A percentile compares a stretch with the other conserved stretches of the same genome.
Conservation (phyloP, 257 asterid genomes). For the Cinchona pubescens region DNA sequence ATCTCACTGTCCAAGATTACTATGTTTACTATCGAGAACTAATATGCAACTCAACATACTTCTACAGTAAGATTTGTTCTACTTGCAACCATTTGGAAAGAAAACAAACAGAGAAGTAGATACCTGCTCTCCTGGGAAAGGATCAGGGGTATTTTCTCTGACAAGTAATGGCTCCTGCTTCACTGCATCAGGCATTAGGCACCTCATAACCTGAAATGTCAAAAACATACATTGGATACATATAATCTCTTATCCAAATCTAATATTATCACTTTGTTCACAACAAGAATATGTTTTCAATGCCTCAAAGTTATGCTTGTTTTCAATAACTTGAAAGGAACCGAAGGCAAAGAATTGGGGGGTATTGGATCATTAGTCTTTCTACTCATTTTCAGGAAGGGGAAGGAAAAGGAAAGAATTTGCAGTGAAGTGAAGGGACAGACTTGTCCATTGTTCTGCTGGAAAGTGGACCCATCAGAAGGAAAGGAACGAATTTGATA, state of each 20-base stretch:
- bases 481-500: neutral
- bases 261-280: neutral
- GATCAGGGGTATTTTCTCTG: constrained; percentile 81
- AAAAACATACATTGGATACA: neutral
- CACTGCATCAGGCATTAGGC: constrained; percentile 81
- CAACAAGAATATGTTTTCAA: neutral
- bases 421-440: neutral
- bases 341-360: neutral
- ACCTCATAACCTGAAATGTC: constrained; percentile 57
- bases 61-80: neutral
- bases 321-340: neutral
- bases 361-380: neutral
- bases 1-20: neutral
- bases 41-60: neutral
- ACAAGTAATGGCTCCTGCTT: constrained; percentile 76
- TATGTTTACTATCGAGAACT: neutral
- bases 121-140: constrained; percentile 98
- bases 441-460: no score
- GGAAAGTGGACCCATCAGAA: neutral
- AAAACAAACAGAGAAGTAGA: neutral
- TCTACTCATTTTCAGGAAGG: neutral
- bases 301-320: neutral
- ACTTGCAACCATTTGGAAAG: neutral
- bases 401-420: neutral
- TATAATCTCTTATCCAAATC: neutral